Base-by-base conservation (phyloP, 148 eudicot species). In the Polygonum aviculare region DNA sequence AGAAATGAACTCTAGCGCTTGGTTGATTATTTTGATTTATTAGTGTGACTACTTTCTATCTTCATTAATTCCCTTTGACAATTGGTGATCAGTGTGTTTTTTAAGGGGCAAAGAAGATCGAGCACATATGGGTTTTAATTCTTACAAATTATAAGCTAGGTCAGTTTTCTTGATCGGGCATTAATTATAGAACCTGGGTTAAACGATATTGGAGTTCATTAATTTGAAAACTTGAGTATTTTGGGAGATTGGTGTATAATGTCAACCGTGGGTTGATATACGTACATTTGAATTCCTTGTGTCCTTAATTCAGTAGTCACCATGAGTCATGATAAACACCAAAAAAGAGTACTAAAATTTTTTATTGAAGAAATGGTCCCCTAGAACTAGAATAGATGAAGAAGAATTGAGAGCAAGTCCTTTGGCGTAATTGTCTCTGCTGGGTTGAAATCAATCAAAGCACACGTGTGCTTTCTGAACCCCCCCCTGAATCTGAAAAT, bases 291-390 rank as follows among this genome's bases (percentile, higher is more conserved):
- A n/a, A 52, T 47, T 11, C 49, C 52, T 26, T 26, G 31, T 26
- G 1, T 26, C 1, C 31, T 49, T 11, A 3, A 49, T 12, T 49
- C 18, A 50, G 50, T 48, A 41, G 50, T 48, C 50, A 2, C 12
- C 14, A 10, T 48, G 50, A 48, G 50, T 48, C 50, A 50, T 14
- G 18, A 16, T 6, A 50, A 50, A 50, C 55, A 10, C 55, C 3
- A 12, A 50, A 50, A 14, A 50, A 50, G 3, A 5, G 57, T 7
- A 5, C 21, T 7, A n/a, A n/a, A n/a, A n/a, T n/a, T n/a, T n/a
- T n/a, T n/a, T n/a, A n/a, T n/a, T n/a, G n/a, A n/a, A n/a, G n/a
- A 22, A 57, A 57, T 57, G 63, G 63, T 57, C 63, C 63, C 63
- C 63, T 8, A 57, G 11, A 8, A 18, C n/a, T n/a, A n/a, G n/a